phyloP scores from a whole-genome alignment of 2,329 filamentous ascomycete species.

The Monosporascus sp. region DNA sequence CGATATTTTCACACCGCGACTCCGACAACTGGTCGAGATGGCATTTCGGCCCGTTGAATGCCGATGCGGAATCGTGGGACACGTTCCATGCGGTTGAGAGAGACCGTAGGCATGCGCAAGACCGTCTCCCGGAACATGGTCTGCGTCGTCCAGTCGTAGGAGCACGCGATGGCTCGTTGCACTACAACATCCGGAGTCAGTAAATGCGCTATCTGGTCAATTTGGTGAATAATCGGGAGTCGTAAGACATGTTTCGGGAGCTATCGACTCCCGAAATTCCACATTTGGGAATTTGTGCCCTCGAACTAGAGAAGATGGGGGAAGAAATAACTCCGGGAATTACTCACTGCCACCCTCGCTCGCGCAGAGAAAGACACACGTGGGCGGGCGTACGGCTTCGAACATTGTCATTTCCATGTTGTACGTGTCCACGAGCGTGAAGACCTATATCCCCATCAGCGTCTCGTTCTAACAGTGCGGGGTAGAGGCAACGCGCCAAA shows the following conservation, averaged over 20 bases:
- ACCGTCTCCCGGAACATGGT: slow-evolving; percentile 39
- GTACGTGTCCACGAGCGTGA: slow-evolving; percentile 36
- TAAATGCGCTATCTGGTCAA: too few relatives aligned
- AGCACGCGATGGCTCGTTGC: slow-evolving; percentile 40
- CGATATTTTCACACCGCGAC: too few relatives aligned
- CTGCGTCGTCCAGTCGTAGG: slow-evolving; percentile 36
- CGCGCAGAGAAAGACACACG: slow-evolving; percentile 37
- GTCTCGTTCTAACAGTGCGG: neutral
- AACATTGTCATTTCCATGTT: slow-evolving; percentile 40
- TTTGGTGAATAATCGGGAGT: too few relatives aligned
- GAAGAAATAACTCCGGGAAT: too few relatives aligned
- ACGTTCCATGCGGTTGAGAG: slow-evolving; percentile 31
- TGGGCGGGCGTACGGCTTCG: slow-evolving; percentile 20
- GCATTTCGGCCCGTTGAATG: neutral
- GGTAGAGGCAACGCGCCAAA: too few relatives aligned
- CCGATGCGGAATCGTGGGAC: slow-evolving; percentile 13
- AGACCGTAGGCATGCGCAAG: slow-evolving; percentile 32
- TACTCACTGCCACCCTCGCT: slow-evolving; percentile 38
- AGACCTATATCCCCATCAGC: slow-evolving; percentile 5
- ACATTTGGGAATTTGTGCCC: too few relatives aligned
- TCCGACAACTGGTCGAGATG: neutral
- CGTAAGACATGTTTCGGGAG: too few relatives aligned
- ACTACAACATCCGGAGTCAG: too few relatives aligned
- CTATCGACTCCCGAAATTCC: too few relatives aligned
- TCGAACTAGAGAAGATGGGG: too few relatives aligned